Base-by-base conservation (phyloP, 495 filamentous ascomycete genomes). In the Rostrohypoxylon terebratum region DNA sequence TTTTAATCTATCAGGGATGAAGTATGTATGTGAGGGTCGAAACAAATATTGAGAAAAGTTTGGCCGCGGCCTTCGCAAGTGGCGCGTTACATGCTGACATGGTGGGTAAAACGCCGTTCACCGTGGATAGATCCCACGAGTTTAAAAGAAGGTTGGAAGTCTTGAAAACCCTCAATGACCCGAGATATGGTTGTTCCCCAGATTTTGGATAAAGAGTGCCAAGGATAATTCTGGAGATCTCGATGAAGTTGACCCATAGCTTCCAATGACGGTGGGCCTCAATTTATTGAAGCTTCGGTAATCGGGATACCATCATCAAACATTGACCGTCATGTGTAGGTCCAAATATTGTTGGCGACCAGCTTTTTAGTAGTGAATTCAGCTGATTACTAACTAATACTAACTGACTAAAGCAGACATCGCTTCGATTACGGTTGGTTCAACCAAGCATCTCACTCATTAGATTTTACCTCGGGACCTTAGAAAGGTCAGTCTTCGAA, bases 21-120 rank as follows among this genome's bases (percentile, higher is more conserved):
- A 50, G 47, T 50, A 50, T n/a, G n/a, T n/a, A n/a, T n/a, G n/a
- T n/a, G n/a, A 45, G 42, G 42, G 42, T 20, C 16, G 13, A 45
- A 4, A 7, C 3, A 18, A 18, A 45, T 18, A 45, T 10, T 6
- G 0, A 48, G 10, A 10, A 21, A 16, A n/a, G n/a, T n/a, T n/a
- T n/a, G n/a, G n/a, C n/a, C n/a, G n/a, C n/a, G n/a, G n/a, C n/a
- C n/a, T n/a, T n/a, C n/a, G n/a, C n/a, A n/a, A n/a, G n/a, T n/a
- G n/a, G n/a, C n/a, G n/a, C n/a, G n/a, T n/a, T n/a, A n/a, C n/a
- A n/a, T n/a, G n/a, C n/a, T n/a, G n/a, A n/a, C n/a, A 50, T 11
- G 18, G 18, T 50, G 47, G 11, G 20, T 50, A 13, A 50, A 11
- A 13, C 21, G 20, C 47, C 18, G 47, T 9, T 50, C 20, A 23